Conservation (phyloP, 2,329 filamentous ascomycete species). For the Penicillium corylophilum region DNA sequence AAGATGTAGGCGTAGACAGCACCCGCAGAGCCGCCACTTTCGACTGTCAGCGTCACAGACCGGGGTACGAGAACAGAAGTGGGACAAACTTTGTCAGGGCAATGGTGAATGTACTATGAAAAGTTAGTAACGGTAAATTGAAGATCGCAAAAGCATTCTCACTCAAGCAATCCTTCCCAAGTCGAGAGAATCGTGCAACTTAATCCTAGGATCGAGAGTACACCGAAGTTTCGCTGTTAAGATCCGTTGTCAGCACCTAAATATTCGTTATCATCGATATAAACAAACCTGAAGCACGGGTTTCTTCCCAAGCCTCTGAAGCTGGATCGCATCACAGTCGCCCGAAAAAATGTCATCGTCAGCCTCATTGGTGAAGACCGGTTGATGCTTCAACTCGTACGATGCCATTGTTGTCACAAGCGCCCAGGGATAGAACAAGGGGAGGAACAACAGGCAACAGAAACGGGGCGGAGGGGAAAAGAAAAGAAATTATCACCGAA, state of each 20-base stretch:
- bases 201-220: background rate
- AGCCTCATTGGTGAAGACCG: background rate
- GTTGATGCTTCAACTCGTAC: background rate
- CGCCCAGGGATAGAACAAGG: background rate
- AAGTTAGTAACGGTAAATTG: background rate
- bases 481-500: background rate
- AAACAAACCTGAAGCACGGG: background rate
- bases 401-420: background rate
- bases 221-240: background rate
- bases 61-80: background rate
- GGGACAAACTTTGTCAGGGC: background rate
- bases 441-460: background rate
- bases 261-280: background rate
- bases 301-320: background rate
- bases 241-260: background rate
- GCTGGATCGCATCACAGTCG: background rate
- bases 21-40: slow-evolving; percentile 2
- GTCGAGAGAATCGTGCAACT: background rate
- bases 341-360: background rate
- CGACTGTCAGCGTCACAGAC: background rate
- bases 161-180: background rate
- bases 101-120: background rate
- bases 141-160: background rate
- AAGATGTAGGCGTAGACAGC: slow-evolving; percentile 6
- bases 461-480: background rate